Evolutionary conservation across 1,139 yeast genomes (phyloP).

Genomic region (Taphrina pruni): DNA sequence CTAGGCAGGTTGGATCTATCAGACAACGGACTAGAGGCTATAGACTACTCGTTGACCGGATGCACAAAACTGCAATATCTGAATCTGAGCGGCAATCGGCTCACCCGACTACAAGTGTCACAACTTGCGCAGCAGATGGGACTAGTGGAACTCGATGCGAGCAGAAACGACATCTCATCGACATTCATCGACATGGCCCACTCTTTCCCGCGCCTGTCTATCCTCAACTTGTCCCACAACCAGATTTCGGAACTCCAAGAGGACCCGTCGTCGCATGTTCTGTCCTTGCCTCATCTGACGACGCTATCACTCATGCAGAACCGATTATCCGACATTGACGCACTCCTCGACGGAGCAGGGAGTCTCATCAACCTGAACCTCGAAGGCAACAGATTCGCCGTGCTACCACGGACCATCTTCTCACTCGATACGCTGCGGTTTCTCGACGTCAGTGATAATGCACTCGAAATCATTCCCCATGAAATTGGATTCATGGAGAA

Average conservation of each 20-base stretch:
- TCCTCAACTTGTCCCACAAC: constrained; percentile 21
- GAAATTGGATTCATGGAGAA: constrained; percentile 19
- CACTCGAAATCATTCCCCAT: neutral
- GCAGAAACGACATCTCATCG: constrained; percentile 8
- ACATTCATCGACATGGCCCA: constrained; percentile 7
- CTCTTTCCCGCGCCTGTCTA: neutral
- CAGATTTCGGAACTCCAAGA: neutral
- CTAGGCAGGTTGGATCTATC: constrained; percentile 24
- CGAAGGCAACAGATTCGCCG: constrained; percentile 3
- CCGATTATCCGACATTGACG: neutral
- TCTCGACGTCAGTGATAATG: constrained; percentile 26
- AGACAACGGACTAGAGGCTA: constrained; percentile 11
- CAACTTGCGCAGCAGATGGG: constrained; percentile 12
- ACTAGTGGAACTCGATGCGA: constrained; percentile 19
- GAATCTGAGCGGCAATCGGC: constrained; percentile 22
- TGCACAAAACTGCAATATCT: constrained; percentile 20
- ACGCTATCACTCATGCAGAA: constrained; percentile 16
- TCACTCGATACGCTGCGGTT: neutral
- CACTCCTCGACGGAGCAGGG: neutral
- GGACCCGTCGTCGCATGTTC: neutral
- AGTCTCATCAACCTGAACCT: constrained; percentile 3
- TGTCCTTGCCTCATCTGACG: constrained; percentile 2
- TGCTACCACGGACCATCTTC: neutral
- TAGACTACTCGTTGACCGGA: constrained; percentile 2
- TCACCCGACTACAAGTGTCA: constrained; percentile 4